A percentile compares a stretch with the other conserved stretches of the same genome.
Evolutionary conservation across 352 stramenopile species (phyloP).

Genomic region (Phytophthora foliorum): DNA sequence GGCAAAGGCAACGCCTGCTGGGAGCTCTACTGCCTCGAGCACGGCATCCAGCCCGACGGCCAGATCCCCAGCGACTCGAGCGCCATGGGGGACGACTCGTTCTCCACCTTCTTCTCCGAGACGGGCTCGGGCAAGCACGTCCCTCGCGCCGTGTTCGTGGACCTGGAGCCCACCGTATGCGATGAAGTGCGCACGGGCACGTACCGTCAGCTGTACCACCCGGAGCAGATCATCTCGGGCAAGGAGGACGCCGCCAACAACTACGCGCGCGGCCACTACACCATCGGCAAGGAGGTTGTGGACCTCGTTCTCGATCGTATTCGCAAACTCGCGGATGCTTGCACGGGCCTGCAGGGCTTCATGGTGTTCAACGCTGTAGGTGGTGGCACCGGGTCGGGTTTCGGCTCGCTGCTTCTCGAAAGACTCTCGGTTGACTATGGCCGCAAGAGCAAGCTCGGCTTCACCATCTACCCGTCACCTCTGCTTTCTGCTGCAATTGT

Average conservation of each 20-base stretch:
- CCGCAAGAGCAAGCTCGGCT: constrained; percentile 98
- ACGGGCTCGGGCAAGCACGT: constrained; percentile 80
- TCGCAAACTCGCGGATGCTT: constrained; percentile 97
- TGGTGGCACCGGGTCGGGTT: constrained; percentile 97
- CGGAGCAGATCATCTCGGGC: constrained; percentile 98
- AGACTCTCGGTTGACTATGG: constrained; percentile 97
- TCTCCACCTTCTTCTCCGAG: constrained; percentile 92
- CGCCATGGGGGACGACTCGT: constrained; percentile 51
- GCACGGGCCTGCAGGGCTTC: constrained; percentile 97
- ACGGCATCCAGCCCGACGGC: constrained; percentile 94
- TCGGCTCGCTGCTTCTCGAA: constrained; percentile 97
- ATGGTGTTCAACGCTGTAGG: constrained; percentile 98
- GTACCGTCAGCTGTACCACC: constrained; percentile 98
- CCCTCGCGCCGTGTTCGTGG: constrained; percentile 93
- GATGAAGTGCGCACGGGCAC: constrained; percentile 97
- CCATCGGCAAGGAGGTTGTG: constrained; percentile 96
- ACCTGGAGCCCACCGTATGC: constrained; percentile 98
- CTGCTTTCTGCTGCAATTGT: constrained; percentile 97
- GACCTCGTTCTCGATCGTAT: constrained; percentile 97
- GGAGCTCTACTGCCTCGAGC: constrained; percentile 93
- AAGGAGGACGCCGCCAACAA: constrained; percentile 97
- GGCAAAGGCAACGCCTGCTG: constrained; percentile 93
- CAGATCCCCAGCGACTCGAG: constrained; percentile 69
- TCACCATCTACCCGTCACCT: constrained; percentile 97
- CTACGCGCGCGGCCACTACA: constrained; percentile 95